Evolutionary conservation across 176 grass and related monocot species (phyloP).

Genomic region (Typha latifolia): DNA sequence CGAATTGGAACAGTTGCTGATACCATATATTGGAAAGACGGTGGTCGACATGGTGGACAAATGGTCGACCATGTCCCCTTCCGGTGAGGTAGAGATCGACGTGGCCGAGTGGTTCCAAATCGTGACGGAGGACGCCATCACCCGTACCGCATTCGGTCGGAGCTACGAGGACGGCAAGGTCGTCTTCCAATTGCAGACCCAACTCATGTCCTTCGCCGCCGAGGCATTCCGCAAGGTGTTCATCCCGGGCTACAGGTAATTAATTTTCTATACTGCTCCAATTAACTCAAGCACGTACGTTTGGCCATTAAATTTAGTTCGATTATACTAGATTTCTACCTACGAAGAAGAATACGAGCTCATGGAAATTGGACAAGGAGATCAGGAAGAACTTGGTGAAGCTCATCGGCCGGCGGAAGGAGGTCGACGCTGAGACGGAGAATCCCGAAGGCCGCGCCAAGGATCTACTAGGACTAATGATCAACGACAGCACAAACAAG

Average conservation of each 20-base stretch:
- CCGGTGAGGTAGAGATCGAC: conserved; percentile 89
- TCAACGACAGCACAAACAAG: conserved; percentile 35
- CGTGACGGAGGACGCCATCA: conserved; percentile 95
- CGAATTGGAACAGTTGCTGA: conserved; percentile 32
- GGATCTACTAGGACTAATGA: conserved; percentile 6
- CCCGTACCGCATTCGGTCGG: conserved; percentile 71
- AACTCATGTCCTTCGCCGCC: conserved; percentile 78
- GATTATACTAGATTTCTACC: conserved; percentile 53
- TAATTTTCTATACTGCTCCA: background rate
- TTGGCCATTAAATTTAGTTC: background rate
- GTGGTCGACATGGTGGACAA: conserved; percentile 69
- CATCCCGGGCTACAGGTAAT: conserved; percentile 94
- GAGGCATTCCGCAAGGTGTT: conserved; percentile 95
- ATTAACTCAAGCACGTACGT: background rate
- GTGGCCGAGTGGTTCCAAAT: conserved; percentile 95
- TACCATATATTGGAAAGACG: conserved; percentile 72
- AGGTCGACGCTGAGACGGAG: conserved; percentile 27
- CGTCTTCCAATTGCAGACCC: conserved; percentile 78
- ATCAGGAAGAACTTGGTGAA: conserved; percentile 69
- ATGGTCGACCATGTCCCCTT: conserved; percentile 41
- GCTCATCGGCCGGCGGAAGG: conserved; percentile 55
- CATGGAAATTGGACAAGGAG: conserved; percentile 95
- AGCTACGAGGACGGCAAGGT: conserved; percentile 92
- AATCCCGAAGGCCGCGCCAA: conserved; percentile 36
- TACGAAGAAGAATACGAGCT: conserved; percentile 90